Percentiles rank a stretch among this genome's conserved stretches.
Conservation (phyloP, 257 asterid species). For the Hygrophila difformis region DNA sequence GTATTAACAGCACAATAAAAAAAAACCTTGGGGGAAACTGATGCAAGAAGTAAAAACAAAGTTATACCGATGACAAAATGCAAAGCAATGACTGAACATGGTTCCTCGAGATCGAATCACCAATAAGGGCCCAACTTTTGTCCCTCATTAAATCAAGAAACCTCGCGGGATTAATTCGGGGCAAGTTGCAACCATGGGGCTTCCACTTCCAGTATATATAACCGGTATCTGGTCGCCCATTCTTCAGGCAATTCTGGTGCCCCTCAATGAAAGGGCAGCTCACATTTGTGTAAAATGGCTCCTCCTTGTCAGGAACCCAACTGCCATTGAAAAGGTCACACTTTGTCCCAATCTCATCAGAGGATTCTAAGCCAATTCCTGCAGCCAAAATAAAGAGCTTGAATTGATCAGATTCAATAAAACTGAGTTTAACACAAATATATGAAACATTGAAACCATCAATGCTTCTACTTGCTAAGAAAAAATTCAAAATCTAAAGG, state of each 20-base stretch:
- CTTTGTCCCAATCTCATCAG: constrained; percentile 23
- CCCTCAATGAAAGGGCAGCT: constrained; percentile 54
- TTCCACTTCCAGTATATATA: constrained; percentile 87
- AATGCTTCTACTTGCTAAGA: no score
- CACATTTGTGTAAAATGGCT: constrained; percentile 56
- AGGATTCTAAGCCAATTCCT: constrained; percentile 9
- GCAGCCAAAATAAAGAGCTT: not conserved
- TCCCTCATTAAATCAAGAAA: constrained; percentile 66
- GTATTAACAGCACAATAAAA: no score
- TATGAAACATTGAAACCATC: no score
- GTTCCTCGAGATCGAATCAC: constrained; percentile 81
- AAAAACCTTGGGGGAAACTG: no score
- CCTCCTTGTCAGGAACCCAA: constrained; percentile 47
- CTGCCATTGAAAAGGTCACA: constrained; percentile 69
- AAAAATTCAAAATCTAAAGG: not conserved
- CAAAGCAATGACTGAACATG: constrained; percentile 74
- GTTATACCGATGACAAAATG: constrained; percentile 57
- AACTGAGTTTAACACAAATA: not conserved
- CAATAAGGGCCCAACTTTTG: constrained; percentile 60
- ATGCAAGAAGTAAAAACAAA: not conserved
- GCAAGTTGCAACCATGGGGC: constrained; percentile 56
- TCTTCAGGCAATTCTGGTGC: constrained; percentile 66
- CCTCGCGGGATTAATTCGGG: constrained; percentile 43
- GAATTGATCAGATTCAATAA: not conserved
- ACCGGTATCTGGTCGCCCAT: constrained; percentile 60